These are phyloP conservation scores for Verticillium tricorpus DNA, from an alignment of 2,329 filamentous ascomycete species.

Conservation along the genomic window DNA sequence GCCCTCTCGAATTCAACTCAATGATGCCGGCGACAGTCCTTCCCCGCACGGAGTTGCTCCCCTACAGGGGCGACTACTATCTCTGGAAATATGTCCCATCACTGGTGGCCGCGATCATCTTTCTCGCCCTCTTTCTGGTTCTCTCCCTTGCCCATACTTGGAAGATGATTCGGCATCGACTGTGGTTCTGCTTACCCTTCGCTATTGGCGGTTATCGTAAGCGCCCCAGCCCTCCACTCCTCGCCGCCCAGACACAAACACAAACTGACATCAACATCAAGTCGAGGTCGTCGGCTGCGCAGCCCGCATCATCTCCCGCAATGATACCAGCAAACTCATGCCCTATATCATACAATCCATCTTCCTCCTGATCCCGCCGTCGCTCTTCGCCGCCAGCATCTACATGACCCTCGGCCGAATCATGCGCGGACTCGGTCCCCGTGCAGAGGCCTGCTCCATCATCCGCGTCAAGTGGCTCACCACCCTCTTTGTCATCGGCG, in stretches of 20 bases:
- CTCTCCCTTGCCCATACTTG: conserved; percentile 30
- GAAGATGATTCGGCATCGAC: conserved; percentile 27
- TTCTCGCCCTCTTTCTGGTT: conserved; percentile 35
- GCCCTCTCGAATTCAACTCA: neutral
- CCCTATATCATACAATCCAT: conserved; percentile 35
- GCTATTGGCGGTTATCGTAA: conserved; percentile 9
- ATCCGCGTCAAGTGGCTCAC: conserved; percentile 39
- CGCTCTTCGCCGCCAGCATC: conserved; percentile 37
- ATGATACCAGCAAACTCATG: conserved; percentile 20
- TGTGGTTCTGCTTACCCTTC: conserved; percentile 12
- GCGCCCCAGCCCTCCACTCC: conserved; percentile 26
- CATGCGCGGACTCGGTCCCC: conserved; percentile 22
- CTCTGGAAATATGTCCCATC: conserved; percentile 35
- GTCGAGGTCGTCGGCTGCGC: conserved; percentile 5
- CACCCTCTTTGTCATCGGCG: conserved; percentile 44
- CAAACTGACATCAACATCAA: neutral
- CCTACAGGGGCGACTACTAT: conserved; percentile 15
- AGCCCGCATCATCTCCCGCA: conserved; percentile 7
- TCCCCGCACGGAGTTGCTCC: neutral
- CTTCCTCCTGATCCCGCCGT: conserved; percentile 29
- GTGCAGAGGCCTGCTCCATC: conserved; percentile 33
- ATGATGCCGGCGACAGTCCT: neutral
- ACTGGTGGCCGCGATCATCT: conserved; percentile 36
- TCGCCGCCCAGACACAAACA: too few species aligned
- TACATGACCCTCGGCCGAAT: conserved; percentile 41